Evolutionary conservation across 2,329 filamentous ascomycete genomes (phyloP).

Genomic region (Ophiocordyceps unilateralis): DNA sequence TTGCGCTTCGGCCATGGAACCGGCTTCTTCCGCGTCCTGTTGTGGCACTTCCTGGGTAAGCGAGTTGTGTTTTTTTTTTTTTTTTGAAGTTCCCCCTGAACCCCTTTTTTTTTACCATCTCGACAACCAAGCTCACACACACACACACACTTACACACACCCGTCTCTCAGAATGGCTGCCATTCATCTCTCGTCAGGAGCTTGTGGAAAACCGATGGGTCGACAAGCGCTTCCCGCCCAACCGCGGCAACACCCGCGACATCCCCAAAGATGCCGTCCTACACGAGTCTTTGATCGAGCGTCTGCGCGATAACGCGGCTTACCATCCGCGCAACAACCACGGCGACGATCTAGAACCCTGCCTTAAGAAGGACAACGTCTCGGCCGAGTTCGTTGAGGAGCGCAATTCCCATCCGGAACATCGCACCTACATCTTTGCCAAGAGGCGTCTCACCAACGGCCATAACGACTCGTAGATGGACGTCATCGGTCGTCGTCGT

Average conservation of each 20-base stretch:
- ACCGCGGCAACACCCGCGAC: conserved; percentile 18
- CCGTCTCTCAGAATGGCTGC: conserved; percentile 22
- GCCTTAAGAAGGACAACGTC: conserved; percentile 10
- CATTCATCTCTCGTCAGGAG: conserved; percentile 23
- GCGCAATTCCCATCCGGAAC: neutral
- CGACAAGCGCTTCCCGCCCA: conserved; percentile 19
- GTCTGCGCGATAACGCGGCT: conserved; percentile 11
- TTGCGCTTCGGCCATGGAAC: conserved; percentile 19
- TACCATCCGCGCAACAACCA: conserved; percentile 19
- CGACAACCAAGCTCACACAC: neutral
- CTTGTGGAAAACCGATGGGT: conserved; percentile 15
- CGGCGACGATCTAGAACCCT: conserved; percentile 11
- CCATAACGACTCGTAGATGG: neutral
- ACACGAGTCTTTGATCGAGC: conserved; percentile 19
- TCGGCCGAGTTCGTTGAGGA: neutral
- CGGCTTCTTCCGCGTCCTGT: conserved; percentile 18
- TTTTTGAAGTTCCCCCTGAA: too few relatives aligned
- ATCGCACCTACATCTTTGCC: neutral
- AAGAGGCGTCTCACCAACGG: neutral
- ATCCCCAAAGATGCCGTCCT: conserved; percentile 21
- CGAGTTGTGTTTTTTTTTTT: too few relatives aligned
- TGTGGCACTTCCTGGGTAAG: conserved; percentile 27
- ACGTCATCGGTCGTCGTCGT: too few relatives aligned
- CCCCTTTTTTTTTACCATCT: neutral
- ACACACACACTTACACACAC: too few relatives aligned